Base-by-base conservation (phyloP, 768 basidiomycete genomes). In the Boletus rufocinnamomeus region DNA sequence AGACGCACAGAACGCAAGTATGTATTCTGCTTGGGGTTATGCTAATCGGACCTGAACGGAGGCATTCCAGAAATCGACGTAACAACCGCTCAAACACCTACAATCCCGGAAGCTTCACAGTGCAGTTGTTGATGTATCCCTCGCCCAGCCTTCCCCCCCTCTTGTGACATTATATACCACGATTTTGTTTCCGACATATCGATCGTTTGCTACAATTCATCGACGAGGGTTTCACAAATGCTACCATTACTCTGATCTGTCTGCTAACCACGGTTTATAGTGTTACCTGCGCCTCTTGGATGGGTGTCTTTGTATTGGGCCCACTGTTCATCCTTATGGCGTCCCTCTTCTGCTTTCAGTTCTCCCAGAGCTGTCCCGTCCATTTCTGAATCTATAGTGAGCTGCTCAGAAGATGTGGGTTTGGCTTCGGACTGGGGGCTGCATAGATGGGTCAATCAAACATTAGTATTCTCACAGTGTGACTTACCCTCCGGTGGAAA, bases 201-300 rank as follows among this genome's bases (percentile, higher is more conserved):
- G 54, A 62, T 57, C 49, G 37, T 61, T 65, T 65, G 47, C 57
- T 57, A 56, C 47, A 35, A 58, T 43, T 56, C 57, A 58, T 35
- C 38, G 41, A 65, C 45, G 7, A 52, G 57, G 50, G 51, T 55
- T 30, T 45, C 44, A 19, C 21, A 30, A 55, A 56, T 60, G 45
- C 53, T 62, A 57, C 30, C 25, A 54, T 50, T 61, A 37, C 50
- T 50, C 34, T 19, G 49, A 27, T 52, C n/a, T 32, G 48, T 57
- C 52, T 40, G 52, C 50, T 67, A 68, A 59, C 95, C 95, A 61
- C 92, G 83, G 72, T 98, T 97, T 90, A 96, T 94, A 13, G 88
- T 96, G 71, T 99, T 99, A 4, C 97, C 97, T n/a, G 89, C 90
- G 2, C 97, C 97, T 67, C 80, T 87, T 14, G 88, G 87, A 73